Evolutionary conservation across 2,329 filamentous ascomycete genomes (phyloP).

Genomic region (Monascus ruber): DNA sequence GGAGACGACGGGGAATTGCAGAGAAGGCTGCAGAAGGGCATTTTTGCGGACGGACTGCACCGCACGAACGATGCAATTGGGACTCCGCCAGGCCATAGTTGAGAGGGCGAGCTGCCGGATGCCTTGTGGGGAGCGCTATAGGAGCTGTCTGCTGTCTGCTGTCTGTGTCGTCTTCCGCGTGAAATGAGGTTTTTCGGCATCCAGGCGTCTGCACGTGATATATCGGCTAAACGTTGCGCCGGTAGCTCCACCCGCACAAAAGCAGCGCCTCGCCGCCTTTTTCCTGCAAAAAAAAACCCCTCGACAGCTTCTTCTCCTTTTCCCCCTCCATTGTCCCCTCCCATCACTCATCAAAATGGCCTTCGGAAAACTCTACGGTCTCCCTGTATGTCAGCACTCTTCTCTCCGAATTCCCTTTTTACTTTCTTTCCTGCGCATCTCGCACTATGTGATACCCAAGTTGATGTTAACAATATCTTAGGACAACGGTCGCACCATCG

Average conservation of each 20-base stretch:
- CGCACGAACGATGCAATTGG: conserved; percentile 23
- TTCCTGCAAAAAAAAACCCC: conserved; percentile 13
- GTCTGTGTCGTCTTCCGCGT: neutral
- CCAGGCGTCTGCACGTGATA: neutral
- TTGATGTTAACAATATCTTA: conserved; percentile 32
- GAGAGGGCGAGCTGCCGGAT: conserved; percentile 2
- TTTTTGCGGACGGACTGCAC: conserved; percentile 21
- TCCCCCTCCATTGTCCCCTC: conserved; percentile 6
- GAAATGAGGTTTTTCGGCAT: neutral
- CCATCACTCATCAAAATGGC: conserved; percentile 53
- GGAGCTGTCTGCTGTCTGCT: neutral
- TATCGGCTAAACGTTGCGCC: neutral
- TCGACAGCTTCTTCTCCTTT: conserved; percentile 12
- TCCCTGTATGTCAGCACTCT: conserved; percentile 48
- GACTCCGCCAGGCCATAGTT: conserved; percentile 28
- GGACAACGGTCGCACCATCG: conserved; percentile 81
- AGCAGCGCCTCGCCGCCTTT: conserved; percentile 10
- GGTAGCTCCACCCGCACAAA: too few relatives aligned
- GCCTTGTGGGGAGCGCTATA: neutral
- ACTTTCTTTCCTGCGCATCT: conserved; percentile 2
- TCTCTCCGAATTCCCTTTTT: neutral
- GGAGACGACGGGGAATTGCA: conserved; percentile 23
- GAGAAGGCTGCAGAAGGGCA: conserved; percentile 29
- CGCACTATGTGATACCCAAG: neutral
- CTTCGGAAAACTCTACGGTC: conserved; percentile 96